Percentiles rank a stretch among this genome's conserved stretches.
phyloP scores from a whole-genome alignment of 495 filamentous ascomycete species.

The Cladorrhinum samala region DNA sequence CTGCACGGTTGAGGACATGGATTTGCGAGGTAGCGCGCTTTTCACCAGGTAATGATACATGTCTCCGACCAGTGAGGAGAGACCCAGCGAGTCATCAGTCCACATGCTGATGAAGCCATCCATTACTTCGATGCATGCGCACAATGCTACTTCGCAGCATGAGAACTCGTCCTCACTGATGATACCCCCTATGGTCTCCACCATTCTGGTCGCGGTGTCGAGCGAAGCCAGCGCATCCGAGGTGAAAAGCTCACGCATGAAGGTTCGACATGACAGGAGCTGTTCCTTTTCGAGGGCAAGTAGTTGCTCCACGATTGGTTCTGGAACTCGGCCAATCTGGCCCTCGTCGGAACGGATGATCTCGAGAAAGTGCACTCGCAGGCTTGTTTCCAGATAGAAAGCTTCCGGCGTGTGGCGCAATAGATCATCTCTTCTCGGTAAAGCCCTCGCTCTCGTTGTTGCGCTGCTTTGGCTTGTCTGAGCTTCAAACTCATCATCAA shows the following conservation, averaged over 20 bases:
- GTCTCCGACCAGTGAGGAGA: conserved; percentile 58
- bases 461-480: conserved; percentile 43
- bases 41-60: conserved; percentile 78
- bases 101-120: conserved; percentile 58
- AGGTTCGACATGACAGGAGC: conserved; percentile 49
- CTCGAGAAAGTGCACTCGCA: conserved; percentile 36
- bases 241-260: conserved; percentile 44
- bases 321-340: conserved; percentile 30
- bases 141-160: conserved; percentile 70
- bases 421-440: conserved; percentile 43
- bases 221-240: conserved; percentile 38
- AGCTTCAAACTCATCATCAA: conserved; percentile 65
- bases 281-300: conserved; percentile 52
- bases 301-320: conserved; percentile 53
- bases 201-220: conserved; percentile 37
- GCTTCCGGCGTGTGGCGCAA: conserved; percentile 42
- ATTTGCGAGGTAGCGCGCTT: conserved; percentile 52
- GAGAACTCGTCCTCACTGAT: conserved; percentile 59
- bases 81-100: conserved; percentile 46
- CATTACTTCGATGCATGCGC: conserved; percentile 65
- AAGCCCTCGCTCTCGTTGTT: conserved; percentile 22
- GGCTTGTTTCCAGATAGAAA: conserved; percentile 40
- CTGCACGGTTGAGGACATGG: conserved; percentile 62
- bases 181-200: conserved; percentile 47
- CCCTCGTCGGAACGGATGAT: conserved; percentile 30